A percentile compares a stretch with the other conserved stretches of the same genome.
Conservation (phyloP, 768 basidiomycete genomes). For the Tylopilus sp. region DNA sequence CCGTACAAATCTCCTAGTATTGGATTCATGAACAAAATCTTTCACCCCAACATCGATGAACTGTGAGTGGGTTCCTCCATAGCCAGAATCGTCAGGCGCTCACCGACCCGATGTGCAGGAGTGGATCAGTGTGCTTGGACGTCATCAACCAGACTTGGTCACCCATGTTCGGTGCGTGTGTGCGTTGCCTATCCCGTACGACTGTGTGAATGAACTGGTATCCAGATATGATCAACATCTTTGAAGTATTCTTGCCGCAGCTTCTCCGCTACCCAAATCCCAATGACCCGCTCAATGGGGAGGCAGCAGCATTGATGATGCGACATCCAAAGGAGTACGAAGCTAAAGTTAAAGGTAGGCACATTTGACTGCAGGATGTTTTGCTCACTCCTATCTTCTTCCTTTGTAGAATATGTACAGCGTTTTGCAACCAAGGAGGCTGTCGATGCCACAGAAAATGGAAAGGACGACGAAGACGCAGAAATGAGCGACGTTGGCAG, state of each 20-base stretch:
- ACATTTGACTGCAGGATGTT: neutral
- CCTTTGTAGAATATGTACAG: conserved; percentile 84
- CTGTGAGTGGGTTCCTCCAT: conserved; percentile 56
- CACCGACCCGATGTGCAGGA: conserved; percentile 44
- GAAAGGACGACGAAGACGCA: conserved; percentile 68
- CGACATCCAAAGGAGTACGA: conserved; percentile 97
- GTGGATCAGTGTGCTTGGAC: conserved; percentile 96
- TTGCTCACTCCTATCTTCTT: conserved; percentile 1
- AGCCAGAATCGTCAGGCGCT: conserved; percentile 6
- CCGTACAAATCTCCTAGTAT: conserved; percentile 99
- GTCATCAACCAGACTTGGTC: conserved; percentile 99
- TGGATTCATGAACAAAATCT: conserved; percentile 99
- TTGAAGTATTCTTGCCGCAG: conserved; percentile 97
- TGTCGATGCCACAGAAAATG: conserved; percentile 67
- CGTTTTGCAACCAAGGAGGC: conserved; percentile 90
- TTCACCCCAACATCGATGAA: conserved; percentile 99
- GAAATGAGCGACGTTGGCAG: conserved; percentile 88
- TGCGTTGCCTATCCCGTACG: neutral
- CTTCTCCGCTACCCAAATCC: conserved; percentile 97
- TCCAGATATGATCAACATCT: conserved; percentile 98
- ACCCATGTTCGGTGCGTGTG: conserved; percentile 91
- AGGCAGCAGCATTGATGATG: conserved; percentile 96
- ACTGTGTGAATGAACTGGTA: conserved; percentile 1
- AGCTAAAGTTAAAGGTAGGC: conserved; percentile 83
- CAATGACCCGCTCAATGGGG: conserved; percentile 95